Base-by-base conservation (phyloP, 306 rosid genomes). In the Chamaecrista fasciculata region DNA sequence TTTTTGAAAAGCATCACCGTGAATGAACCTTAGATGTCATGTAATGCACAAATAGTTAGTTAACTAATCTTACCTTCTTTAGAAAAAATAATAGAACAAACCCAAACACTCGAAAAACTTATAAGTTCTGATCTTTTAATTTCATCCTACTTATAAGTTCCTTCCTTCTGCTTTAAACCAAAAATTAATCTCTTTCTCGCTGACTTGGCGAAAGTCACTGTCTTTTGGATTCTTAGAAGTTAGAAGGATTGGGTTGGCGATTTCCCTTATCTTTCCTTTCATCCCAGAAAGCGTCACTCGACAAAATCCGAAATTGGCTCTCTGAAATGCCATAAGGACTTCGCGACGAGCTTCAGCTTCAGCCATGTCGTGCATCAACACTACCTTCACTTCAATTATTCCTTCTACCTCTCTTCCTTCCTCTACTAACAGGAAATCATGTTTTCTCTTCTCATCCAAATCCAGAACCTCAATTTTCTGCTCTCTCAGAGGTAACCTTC, bases 401-500 rank as follows among this genome's bases (percentile, higher is more conserved):
- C 85, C 85, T 29, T 77, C 75, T 55, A 76, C 75, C 81, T 80
- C 86, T 42, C 58, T 72, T 40, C 80, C 81, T 56, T 68, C 82
- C 8, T 55, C 80, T 43, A 75, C 78, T 12, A 64, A 64, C 3
- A 28, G 74, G 21, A 76, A 77, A 49, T 74, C 84, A 31, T 34
- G 67, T 37, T 81, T 57, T 62, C 19, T 77, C 64, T 62, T 69
- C 60, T 56, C 86, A 36, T 56, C 74, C 59, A 69, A 72, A 58
- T 59, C 79, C 46, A 78, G 66, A 51, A 43, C 86, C 69, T 78
- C 70, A 10, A 50, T 92, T 71, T 77, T 64, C 55, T 92, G 92
- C 71, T 23, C 95, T 48, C 80, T 89, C 2, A 81, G 81, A 84
- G 98, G 98, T 91, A 70, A 53, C 33, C 4, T 16, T 65, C 5